phyloP scores from a whole-genome alignment of 805 yeast species.

The Wickerhamomyces hampshirensis region DNA sequence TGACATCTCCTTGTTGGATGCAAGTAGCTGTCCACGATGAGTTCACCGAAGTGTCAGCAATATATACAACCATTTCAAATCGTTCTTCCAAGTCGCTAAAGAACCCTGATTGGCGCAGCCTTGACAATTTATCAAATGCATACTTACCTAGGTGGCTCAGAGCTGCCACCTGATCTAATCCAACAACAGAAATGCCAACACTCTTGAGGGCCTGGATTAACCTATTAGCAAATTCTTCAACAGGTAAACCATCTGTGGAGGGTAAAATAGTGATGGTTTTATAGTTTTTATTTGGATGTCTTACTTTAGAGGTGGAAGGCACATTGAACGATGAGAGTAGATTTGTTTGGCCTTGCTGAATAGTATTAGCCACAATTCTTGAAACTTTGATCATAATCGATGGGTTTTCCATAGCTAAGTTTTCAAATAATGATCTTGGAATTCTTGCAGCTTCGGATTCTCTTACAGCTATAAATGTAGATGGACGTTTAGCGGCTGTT shows the following conservation, averaged over 20 bases:
- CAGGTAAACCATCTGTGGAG: slow-evolving; percentile 75
- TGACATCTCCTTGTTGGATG: slow-evolving; percentile 91
- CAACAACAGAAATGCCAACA: slow-evolving; percentile 68
- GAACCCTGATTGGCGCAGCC: slow-evolving; percentile 80
- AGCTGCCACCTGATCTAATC: slow-evolving; percentile 79
- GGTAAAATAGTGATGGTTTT: slow-evolving; percentile 86
- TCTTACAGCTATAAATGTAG: slow-evolving; percentile 77
- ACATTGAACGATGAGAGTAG: slow-evolving; percentile 18
- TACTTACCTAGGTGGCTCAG: slow-evolving; percentile 80
- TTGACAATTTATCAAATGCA: slow-evolving; percentile 87
- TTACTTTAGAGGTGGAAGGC: slow-evolving; percentile 25
- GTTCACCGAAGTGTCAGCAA: slow-evolving; percentile 78
- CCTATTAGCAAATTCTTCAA: slow-evolving; percentile 73
- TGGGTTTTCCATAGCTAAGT: slow-evolving; percentile 79
- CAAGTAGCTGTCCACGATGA: slow-evolving; percentile 92
- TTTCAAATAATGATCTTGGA: slow-evolving; percentile 85
- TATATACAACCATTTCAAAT: slow-evolving; percentile 82
- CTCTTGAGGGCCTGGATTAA: slow-evolving; percentile 66
- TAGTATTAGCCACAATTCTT: slow-evolving; percentile 70
- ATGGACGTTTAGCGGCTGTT: slow-evolving; percentile 67
- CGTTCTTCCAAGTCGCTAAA: slow-evolving; percentile 88
- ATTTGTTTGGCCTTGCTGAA: slow-evolving; percentile 20
- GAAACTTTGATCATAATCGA: slow-evolving; percentile 88
- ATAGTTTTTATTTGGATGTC: slow-evolving; percentile 42
- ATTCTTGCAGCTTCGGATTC: slow-evolving; percentile 93